Evolutionary conservation across 1,284 basidiomycete species (phyloP).

Genomic region (Malassezia dermatis): DNA sequence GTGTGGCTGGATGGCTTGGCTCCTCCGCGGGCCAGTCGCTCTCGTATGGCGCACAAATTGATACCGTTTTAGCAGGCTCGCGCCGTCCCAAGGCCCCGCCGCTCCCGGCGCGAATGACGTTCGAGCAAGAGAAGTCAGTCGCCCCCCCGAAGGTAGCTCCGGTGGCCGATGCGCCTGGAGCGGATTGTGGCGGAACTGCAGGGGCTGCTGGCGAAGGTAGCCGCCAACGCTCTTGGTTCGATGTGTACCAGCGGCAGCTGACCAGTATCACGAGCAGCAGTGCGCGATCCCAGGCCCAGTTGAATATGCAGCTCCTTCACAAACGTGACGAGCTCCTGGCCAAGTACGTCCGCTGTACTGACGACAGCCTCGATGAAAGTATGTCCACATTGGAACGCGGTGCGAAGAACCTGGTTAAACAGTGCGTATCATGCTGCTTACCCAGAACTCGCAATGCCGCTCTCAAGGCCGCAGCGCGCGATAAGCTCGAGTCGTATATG

Average conservation of each 20-base stretch:
- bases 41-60: constrained; percentile 26
- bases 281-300: constrained; percentile 9
- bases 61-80: constrained; percentile 26
- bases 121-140: background rate
- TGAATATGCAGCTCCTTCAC: constrained; percentile 18
- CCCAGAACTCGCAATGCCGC: constrained; percentile 31
- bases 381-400: constrained; percentile 27
- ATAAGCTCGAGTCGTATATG: constrained; percentile 25
- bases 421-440: constrained; percentile 7
- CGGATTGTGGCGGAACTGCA: background rate
- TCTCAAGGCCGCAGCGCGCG: constrained; percentile 31
- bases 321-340: constrained; percentile 16
- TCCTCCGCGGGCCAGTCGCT: constrained; percentile 26
- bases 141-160: background rate
- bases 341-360: background rate
- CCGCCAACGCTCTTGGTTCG: background rate
- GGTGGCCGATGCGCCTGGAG: background rate
- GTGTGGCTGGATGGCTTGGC: constrained; percentile 33
- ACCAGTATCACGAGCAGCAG: background rate
- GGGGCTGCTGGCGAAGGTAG: background rate
- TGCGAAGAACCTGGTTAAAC: constrained; percentile 31
- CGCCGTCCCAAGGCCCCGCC: constrained; percentile 25
- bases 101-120: constrained; percentile 16
- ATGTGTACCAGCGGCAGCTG: background rate
- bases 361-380: constrained; percentile 25